Conservation (phyloP, 148 eudicot genomes). For the Gaultheria prostrata region DNA sequence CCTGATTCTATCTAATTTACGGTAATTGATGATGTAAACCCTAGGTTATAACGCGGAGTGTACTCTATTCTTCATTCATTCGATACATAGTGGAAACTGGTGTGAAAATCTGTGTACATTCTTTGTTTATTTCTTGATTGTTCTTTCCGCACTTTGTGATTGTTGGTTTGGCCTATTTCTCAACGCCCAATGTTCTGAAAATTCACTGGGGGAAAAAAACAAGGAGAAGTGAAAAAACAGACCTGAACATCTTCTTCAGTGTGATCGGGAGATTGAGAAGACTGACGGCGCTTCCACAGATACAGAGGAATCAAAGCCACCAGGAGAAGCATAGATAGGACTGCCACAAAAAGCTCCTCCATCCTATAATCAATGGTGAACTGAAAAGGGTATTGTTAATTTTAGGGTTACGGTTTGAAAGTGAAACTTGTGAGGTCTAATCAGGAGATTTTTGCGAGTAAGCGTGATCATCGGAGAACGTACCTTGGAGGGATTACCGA, state of each 20-base stretch:
- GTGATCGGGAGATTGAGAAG: constrained; percentile 35
- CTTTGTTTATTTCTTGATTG: too few species aligned
- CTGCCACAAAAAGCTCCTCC: constrained; percentile 75
- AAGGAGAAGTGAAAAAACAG: not conserved
- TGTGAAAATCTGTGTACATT: too few species aligned
- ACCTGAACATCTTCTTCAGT: constrained; percentile 80
- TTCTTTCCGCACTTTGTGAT: too few species aligned
- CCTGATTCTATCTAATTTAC: too few species aligned
- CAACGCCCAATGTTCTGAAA: not conserved
- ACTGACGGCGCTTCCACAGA: constrained; percentile 76
- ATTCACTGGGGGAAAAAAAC: not conserved
- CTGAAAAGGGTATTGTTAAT: not conserved
- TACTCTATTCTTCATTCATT: too few species aligned
- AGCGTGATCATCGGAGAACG: not conserved
- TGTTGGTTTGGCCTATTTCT: too few species aligned
- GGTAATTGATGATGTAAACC: too few species aligned
- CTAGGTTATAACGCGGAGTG: too few species aligned
- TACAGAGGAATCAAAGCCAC: constrained; percentile 72
- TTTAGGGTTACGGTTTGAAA: not conserved
- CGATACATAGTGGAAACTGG: too few species aligned
- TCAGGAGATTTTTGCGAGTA: not conserved
- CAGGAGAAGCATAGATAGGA: constrained; percentile 64
- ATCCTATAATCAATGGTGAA: constrained; percentile 23
- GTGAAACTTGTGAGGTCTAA: not conserved
- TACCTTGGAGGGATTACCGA: not conserved